Base-by-base conservation (phyloP, 768 basidiomycete species). In the Clitopilus passeckerianus region DNA sequence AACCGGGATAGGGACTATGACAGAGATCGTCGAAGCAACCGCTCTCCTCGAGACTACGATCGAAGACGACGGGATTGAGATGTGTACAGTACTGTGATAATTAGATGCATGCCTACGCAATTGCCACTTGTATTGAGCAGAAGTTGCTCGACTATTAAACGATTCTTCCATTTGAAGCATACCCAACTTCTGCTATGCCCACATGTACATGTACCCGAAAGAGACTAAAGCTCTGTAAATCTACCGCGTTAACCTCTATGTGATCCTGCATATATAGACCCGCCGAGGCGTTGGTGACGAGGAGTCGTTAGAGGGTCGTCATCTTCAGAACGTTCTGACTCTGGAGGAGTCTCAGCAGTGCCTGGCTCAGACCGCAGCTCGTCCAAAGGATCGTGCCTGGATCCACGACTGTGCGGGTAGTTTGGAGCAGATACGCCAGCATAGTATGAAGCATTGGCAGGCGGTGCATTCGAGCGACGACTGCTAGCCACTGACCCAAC, bases 21-120 rank as follows among this genome's bases (percentile, higher is more conserved):
- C 50, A 66, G 74, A 50, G 72, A 76, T 35, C 65, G 67, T 56
- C 66, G 70, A 53, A 67, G 67, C 22, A 73, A 76, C 24, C 66
- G 69, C 15, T 72, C 71, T 27, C 46, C 46, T 50, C 60, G 61
- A 55, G 70, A 71, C 44, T 66, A 65, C 23, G 62, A 62, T 60
- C 61, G 68, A 52, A 68, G 66, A 58, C 65, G 66, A 43, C 61
- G 66, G 30, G 70, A 71, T 58, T 63, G 53, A 53, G 3, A 41
- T 50, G 20, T 10, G 22, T 5, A 16, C 46, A 23, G 10, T 50
- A 41, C 5, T 41, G 37, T 41, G 10, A 15, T 41, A 41, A 14
- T 4, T 41, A 41, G 37, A 41, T 41, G 37, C 27, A 30, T 41
- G 5, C 10, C 37, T 41, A 12, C 3, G 12, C 27, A 30, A 30